Conservation (phyloP, 176 grass and related monocot species). For the Tuctoria greenei region DNA sequence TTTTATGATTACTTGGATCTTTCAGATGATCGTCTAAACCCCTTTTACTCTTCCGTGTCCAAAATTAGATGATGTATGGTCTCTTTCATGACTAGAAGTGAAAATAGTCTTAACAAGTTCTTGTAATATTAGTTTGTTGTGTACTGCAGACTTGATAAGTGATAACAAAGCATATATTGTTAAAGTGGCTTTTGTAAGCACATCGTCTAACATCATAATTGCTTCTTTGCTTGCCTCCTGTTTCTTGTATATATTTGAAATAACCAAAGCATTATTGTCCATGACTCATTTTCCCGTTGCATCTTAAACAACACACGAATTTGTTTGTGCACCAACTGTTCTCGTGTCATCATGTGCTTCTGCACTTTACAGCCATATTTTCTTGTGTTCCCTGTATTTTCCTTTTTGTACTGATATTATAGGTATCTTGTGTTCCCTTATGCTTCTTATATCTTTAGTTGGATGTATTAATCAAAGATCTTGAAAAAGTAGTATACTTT, state of each 20-base stretch:
- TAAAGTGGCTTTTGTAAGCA: slow-evolving; percentile 11
- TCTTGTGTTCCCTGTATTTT: slow-evolving; percentile 15
- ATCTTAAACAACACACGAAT: slow-evolving; percentile 1
- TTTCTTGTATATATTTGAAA: slow-evolving; percentile 4
- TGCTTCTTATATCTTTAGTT: background rate
- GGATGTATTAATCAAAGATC: background rate
- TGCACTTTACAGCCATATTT: background rate
- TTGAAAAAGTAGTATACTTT: background rate
- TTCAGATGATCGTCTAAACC: slow-evolving; percentile 12
- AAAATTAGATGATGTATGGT: background rate
- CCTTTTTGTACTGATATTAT: slow-evolving; percentile 12
- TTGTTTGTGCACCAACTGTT: slow-evolving; percentile 12
- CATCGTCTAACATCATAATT: slow-evolving; percentile 5
- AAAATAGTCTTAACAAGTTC: slow-evolving; percentile 21
- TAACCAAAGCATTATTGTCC: slow-evolving; percentile 17
- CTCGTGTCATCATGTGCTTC: background rate
- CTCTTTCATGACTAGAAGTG: slow-evolving; percentile 10
- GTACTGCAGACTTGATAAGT: background rate
- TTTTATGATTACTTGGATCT: background rate
- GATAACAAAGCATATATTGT: background rate
- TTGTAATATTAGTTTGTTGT: slow-evolving; percentile 18
- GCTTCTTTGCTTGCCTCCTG: background rate
- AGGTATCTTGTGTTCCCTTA: slow-evolving; percentile 17
- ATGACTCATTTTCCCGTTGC: background rate
- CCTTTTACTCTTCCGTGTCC: background rate